Percentiles rank a stretch among this genome's conserved stretches.
Conservation (phyloP, 345 rosid species). For the Heritiera fomes region DNA sequence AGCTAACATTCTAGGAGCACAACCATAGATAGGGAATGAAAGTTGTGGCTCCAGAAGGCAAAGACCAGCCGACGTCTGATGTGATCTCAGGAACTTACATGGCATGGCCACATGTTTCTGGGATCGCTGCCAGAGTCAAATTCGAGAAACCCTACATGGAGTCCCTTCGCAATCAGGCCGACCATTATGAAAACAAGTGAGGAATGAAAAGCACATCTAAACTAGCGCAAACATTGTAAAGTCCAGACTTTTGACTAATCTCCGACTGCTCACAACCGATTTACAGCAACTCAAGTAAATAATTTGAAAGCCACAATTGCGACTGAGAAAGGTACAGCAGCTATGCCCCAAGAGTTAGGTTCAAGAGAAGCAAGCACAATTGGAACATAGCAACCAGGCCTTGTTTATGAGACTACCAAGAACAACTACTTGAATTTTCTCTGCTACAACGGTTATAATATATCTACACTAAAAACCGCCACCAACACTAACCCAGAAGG, state of each 20-base stretch:
- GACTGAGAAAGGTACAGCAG: constrained; percentile 51
- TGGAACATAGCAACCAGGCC: constrained; percentile 55
- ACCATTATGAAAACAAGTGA: constrained; percentile 85
- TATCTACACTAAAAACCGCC: constrained; percentile 40
- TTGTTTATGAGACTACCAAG: constrained; percentile 59
- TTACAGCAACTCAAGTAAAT: constrained; percentile 60
- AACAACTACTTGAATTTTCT: constrained; percentile 70
- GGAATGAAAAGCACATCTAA: not conserved
- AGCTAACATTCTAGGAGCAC: constrained; percentile 63
- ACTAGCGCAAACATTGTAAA: not conserved
- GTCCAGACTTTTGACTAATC: not conserved
- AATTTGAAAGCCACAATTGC: constrained; percentile 52
- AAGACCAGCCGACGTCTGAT: constrained; percentile 45
- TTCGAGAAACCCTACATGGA: constrained; percentile 56
- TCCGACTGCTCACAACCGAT: not conserved
- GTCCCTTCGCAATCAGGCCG: constrained; percentile 64
- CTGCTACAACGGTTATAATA: constrained; percentile 55
- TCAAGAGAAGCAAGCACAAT: constrained; percentile 64
- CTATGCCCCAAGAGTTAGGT: constrained; percentile 65
- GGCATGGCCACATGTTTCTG: constrained; percentile 81
- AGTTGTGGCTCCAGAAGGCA: constrained; percentile 35
- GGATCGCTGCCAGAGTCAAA: constrained; percentile 59
- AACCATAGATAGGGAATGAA: constrained; percentile 59
- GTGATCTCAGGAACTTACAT: constrained; percentile 80
- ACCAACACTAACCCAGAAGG: constrained; percentile 39